phyloP scores from a whole-genome alignment of 768 basidiomycete species.

The Hydnum rufescens region DNA sequence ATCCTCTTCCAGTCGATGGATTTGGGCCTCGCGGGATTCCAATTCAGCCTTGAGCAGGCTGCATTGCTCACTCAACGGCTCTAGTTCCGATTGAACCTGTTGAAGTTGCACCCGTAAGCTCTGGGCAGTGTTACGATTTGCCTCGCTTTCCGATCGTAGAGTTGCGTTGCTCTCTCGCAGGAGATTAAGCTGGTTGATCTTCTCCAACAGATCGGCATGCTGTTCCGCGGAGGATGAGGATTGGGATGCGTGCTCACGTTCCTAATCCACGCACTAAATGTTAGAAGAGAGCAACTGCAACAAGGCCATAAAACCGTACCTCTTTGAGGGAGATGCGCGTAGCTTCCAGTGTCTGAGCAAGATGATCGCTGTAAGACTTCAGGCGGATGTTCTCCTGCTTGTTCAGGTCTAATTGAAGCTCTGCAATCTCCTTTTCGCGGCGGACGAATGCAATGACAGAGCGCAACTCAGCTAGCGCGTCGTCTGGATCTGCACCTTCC shows the following conservation, averaged over 20 bases:
- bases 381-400: slow-evolving; percentile 56
- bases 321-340: slow-evolving; percentile 49
- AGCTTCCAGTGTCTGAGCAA: slow-evolving; percentile 50
- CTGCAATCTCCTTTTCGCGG: slow-evolving; percentile 83
- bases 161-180: slow-evolving; percentile 78
- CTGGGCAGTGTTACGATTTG: slow-evolving; percentile 42
- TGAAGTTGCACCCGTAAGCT: slow-evolving; percentile 48
- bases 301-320: slow-evolving; percentile 26
- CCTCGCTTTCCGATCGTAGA: slow-evolving; percentile 55
- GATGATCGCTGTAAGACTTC: slow-evolving; percentile 55
- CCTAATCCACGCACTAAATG: slow-evolving; percentile 25
- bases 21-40: slow-evolving; percentile 44
- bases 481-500: slow-evolving; percentile 23
- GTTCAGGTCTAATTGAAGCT: slow-evolving; percentile 67
- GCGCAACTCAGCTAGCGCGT: slow-evolving; percentile 49
- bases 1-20: slow-evolving; percentile 54
- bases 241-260: slow-evolving; percentile 60
- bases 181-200: slow-evolving; percentile 72
- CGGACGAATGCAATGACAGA: slow-evolving; percentile 65
- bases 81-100: slow-evolving; percentile 37
- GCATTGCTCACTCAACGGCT: slow-evolving; percentile 55
- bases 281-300: neutral
- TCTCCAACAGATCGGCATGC: slow-evolving; percentile 66
- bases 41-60: slow-evolving; percentile 50
- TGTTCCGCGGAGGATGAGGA: slow-evolving; percentile 53